Evolutionary conservation across 2,329 filamentous ascomycete species (phyloP).

Genomic region (Parastagonospora nodorum): DNA sequence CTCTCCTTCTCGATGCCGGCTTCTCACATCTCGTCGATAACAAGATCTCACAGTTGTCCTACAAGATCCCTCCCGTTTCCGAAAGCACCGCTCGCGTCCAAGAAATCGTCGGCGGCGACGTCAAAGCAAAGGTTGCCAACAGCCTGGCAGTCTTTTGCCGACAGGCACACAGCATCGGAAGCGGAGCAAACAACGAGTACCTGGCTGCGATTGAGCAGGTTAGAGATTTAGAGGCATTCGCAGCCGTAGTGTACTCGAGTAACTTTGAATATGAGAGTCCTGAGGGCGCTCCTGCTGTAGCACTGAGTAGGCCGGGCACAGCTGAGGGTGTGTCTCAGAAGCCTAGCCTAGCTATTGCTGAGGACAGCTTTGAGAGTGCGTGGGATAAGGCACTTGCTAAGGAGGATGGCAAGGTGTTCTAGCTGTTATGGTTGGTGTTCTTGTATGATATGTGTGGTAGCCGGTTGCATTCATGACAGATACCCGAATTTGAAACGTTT

Average conservation of each 20-base stretch:
- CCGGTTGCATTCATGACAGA: conserved; percentile 12
- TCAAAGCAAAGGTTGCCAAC: conserved; percentile 78
- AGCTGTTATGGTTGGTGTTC: not conserved
- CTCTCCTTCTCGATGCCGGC: conserved; percentile 81
- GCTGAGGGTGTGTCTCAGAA: conserved; percentile 54
- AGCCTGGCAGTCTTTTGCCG: conserved; percentile 87
- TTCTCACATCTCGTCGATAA: conserved; percentile 84
- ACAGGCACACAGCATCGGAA: conserved; percentile 87
- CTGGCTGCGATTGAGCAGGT: conserved; percentile 74
- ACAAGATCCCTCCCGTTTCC: conserved; percentile 63
- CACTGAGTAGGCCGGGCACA: conserved; percentile 26
- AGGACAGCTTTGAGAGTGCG: conserved; percentile 68
- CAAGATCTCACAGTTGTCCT: conserved; percentile 79
- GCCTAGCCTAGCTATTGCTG: conserved; percentile 46
- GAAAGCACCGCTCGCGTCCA: conserved; percentile 52
- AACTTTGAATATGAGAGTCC: conserved; percentile 67
- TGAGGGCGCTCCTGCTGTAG: conserved; percentile 27
- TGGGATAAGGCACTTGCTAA: conserved; percentile 69
- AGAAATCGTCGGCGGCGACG: conserved; percentile 57
- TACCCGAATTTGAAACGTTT: conserved; percentile 23
- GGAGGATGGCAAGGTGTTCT: conserved; percentile 42
- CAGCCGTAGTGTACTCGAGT: conserved; percentile 84
- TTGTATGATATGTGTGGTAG: conserved; percentile 5
- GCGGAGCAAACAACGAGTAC: conserved; percentile 58
- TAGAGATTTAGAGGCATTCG: conserved; percentile 78